Evolutionary conservation across 2,329 filamentous ascomycete species (phyloP).

Genomic region (Tolypocladium tropicale): DNA sequence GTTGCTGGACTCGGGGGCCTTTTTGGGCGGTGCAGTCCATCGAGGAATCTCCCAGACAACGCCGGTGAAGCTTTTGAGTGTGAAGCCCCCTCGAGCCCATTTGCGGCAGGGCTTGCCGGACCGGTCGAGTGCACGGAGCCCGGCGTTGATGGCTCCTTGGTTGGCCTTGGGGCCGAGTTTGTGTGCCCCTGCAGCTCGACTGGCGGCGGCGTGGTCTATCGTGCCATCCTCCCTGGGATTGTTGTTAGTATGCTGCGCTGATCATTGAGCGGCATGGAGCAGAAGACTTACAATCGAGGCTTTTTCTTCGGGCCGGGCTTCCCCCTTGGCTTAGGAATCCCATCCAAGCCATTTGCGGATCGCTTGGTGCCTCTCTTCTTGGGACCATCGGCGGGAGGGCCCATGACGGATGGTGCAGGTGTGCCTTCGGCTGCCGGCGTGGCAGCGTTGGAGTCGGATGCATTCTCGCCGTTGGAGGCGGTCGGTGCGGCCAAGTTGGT

Average conservation of each 20-base stretch:
- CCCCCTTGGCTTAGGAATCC: constrained; percentile 58
- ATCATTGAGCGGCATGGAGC: constrained; percentile 2
- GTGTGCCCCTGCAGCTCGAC: constrained; percentile 47
- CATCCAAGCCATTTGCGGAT: constrained; percentile 54
- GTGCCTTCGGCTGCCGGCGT: constrained; percentile 48
- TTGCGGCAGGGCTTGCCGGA: constrained; percentile 85
- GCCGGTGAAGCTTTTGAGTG: constrained; percentile 87
- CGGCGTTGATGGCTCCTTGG: constrained; percentile 93
- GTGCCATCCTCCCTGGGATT: constrained; percentile 48
- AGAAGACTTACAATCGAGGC: constrained; percentile 67
- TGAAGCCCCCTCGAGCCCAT: constrained; percentile 77
- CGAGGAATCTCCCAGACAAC: constrained; percentile 70
- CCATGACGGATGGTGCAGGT: constrained; percentile 46
- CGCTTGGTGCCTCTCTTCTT: constrained; percentile 73
- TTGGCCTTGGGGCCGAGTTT: constrained; percentile 96
- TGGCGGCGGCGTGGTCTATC: constrained; percentile 44
- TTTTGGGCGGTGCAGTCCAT: constrained; percentile 67
- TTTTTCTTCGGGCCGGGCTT: constrained; percentile 98
- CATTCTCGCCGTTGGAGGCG: constrained; percentile 42
- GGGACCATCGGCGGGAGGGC: constrained; percentile 46
- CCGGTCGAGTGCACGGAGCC: constrained; percentile 85
- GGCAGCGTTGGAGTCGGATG: constrained; percentile 48
- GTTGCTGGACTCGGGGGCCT: constrained; percentile 32
- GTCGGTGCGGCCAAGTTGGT: constrained; percentile 26
- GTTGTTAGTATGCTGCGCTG: constrained; percentile 16